phyloP scores from a whole-genome alignment of 345 rosid genomes.

The Eucalyptus virginea region DNA sequence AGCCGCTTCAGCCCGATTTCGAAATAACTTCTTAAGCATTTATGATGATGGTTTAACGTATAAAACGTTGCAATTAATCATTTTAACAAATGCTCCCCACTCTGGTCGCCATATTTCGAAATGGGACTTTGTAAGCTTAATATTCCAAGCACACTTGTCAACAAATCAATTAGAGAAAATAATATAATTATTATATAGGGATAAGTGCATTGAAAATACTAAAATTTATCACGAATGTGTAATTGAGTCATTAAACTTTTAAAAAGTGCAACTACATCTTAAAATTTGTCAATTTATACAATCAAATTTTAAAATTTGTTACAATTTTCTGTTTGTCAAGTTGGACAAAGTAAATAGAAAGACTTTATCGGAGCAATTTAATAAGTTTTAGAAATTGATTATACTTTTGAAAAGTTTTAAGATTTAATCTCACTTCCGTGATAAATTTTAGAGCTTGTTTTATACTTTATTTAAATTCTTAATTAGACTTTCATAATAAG shows the following conservation, averaged over 20 bases:
- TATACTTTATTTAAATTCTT: too few relatives aligned
- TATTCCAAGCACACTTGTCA: background rate
- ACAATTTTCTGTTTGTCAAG: background rate
- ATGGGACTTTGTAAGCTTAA: background rate
- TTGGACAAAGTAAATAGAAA: too few relatives aligned
- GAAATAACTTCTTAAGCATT: background rate
- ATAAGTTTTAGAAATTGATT: too few relatives aligned
- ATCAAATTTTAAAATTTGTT: background rate
- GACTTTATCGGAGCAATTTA: background rate
- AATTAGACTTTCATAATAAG: too few relatives aligned
- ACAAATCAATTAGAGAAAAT: too few relatives aligned
- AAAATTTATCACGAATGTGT: too few relatives aligned
- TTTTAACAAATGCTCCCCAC: background rate
- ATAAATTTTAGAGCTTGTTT: too few relatives aligned
- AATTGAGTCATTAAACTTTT: too few relatives aligned
- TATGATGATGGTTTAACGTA: background rate
- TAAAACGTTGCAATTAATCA: background rate
- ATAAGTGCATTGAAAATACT: too few relatives aligned
- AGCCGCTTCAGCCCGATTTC: background rate
- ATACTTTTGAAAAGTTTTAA: too few relatives aligned
- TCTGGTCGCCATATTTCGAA: background rate
- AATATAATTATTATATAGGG: too few relatives aligned
- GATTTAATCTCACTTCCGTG: accelerated
- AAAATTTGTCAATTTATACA: background rate
- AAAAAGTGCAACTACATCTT: background rate